Evolutionary conservation across 768 basidiomycete species (phyloP).

Genomic region (Leccinum rimulosum): DNA sequence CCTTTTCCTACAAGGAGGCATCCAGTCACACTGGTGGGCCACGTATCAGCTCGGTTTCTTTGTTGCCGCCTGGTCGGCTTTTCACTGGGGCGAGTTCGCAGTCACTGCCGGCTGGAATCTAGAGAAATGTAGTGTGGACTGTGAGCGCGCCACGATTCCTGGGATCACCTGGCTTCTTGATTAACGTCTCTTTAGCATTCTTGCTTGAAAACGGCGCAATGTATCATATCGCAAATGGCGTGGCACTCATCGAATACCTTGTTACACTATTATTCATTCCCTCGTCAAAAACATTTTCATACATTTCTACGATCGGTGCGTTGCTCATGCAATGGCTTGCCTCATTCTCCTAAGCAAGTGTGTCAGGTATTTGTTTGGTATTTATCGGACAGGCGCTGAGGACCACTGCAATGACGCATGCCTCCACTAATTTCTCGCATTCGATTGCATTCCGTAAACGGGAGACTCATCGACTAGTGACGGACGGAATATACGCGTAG

Average conservation of each 20-base stretch:
- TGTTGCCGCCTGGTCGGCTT: constrained; percentile 75
- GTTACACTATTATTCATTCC: constrained; percentile 67
- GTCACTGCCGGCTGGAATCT: constrained; percentile 96
- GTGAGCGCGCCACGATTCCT: constrained; percentile 47
- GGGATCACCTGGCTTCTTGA: constrained; percentile 1
- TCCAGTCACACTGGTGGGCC: constrained; percentile 52
- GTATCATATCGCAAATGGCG: constrained; percentile 82
- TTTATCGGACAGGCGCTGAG: constrained; percentile 74
- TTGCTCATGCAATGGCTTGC: constrained; percentile 1
- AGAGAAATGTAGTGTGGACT: constrained; percentile 89
- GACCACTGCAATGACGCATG: constrained; percentile 95
- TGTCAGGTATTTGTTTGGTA: constrained; percentile 61
- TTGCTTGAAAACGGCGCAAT: constrained; percentile 83
- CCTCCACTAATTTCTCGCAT: constrained; percentile 92
- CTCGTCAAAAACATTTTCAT: constrained; percentile 54
- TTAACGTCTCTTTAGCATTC: constrained; percentile 59
- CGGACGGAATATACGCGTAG: constrained; percentile 85
- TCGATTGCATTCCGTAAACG: constrained; percentile 73
- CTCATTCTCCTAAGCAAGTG: not conserved
- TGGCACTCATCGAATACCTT: constrained; percentile 80
- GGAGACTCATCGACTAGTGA: constrained; percentile 76
- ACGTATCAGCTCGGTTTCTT: constrained; percentile 83
- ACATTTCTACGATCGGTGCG: constrained; percentile 59
- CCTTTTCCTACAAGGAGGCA: constrained; percentile 48
- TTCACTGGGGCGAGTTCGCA: constrained; percentile 93